phyloP scores from a whole-genome alignment of 129 eudicot genomes.

The Artemisia tridentata region DNA sequence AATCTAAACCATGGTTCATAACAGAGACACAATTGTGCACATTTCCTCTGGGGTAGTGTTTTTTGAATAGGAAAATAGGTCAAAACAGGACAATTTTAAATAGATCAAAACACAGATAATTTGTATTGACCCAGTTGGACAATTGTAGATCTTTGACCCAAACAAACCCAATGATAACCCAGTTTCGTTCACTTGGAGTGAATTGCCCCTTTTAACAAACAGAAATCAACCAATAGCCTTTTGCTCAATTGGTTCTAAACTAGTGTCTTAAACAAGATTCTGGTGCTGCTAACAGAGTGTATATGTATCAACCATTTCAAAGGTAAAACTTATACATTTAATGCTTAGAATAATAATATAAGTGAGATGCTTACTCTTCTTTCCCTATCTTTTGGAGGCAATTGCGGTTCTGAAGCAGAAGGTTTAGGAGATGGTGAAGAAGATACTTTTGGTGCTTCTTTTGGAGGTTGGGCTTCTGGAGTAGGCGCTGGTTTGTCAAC shows the following conservation, averaged over 20 bases:
- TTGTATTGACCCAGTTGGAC: no score
- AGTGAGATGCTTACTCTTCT: slow-evolving; percentile 48
- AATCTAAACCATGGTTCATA: background rate
- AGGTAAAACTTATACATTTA: no score
- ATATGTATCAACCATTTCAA: background rate
- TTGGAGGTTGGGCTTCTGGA: slow-evolving; percentile 31
- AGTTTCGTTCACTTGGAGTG: no score
- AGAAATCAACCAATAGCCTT: background rate
- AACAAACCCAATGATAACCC: no score
- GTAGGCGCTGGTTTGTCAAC: slow-evolving; percentile 36
- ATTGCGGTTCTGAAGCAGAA: slow-evolving; percentile 55
- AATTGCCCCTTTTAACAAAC: no score
- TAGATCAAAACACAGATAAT: no score
- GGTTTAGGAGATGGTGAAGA: slow-evolving; percentile 43
- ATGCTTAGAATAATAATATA: background rate
- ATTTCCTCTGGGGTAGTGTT: background rate
- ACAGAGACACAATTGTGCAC: background rate
- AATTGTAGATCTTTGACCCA: no score
- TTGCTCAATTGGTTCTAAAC: slow-evolving; percentile 4
- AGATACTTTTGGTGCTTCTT: slow-evolving; percentile 37
- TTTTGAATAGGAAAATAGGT: background rate
- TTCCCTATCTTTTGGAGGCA: slow-evolving; percentile 71
- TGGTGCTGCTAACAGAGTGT: background rate
- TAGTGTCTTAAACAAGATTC: background rate
- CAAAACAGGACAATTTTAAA: no score